Evolutionary conservation across 352 stramenopile species (phyloP).

Genomic region (Pythium apleroticum): DNA sequence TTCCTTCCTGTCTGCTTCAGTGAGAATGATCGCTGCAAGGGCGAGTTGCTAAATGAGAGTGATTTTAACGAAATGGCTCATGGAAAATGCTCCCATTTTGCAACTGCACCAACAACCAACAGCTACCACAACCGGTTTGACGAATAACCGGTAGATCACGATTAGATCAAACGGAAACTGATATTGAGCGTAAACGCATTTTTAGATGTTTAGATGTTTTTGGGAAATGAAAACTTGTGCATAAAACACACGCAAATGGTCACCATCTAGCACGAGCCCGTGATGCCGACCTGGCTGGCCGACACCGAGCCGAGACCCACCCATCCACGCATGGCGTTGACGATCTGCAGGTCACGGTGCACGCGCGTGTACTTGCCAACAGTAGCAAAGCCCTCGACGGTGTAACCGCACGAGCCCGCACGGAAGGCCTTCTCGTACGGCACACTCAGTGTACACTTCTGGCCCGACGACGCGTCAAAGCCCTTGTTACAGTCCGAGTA

Average conservation of each 20-base stretch:
- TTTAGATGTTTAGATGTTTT: background rate
- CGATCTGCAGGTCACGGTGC: conserved; percentile 62
- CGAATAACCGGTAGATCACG: background rate
- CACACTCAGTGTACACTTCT: conserved; percentile 35
- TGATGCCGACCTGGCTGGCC: conserved; percentile 43
- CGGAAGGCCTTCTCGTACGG: conserved; percentile 55
- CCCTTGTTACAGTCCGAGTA: conserved; percentile 22
- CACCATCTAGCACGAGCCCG: conserved; percentile 16
- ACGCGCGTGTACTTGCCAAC: conserved; percentile 35
- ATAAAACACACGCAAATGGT: background rate
- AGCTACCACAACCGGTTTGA: background rate
- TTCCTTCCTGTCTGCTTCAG: background rate
- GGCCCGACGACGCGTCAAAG: conserved; percentile 35
- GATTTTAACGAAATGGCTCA: background rate
- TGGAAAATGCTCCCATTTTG: background rate
- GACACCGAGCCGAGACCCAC: conserved; percentile 34
- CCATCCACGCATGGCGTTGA: conserved; percentile 55
- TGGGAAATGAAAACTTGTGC: background rate
- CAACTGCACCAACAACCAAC: background rate
- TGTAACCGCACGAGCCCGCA: conserved; percentile 46
- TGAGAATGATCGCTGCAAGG: background rate
- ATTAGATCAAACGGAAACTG: no score
- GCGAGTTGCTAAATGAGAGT: background rate
- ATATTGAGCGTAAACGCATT: no score
- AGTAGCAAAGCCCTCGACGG: conserved; percentile 31